Evolutionary conservation across 331 rosid species (phyloP), one percentile per base, ranked within the genome.

Genomic region (Prunus yedoensis): DNA sequence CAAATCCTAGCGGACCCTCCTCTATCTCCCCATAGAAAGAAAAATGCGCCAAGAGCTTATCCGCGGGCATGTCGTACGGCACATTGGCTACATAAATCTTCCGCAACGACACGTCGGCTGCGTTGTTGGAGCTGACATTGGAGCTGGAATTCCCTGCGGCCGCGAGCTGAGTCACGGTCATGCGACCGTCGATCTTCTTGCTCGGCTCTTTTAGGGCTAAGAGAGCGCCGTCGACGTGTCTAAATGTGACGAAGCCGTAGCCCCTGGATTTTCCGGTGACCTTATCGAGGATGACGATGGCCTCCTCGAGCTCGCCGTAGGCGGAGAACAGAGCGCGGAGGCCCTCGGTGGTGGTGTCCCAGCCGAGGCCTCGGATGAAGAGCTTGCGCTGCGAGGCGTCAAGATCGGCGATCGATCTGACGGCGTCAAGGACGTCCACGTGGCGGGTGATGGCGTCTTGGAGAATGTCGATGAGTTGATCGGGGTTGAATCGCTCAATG

Each of bases 1-100:
- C 98, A 25, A 94, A 94, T 58, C 98, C 98, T 68, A 94, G 74
- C 2, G 98, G 98, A 1, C 98, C 98, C 68, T 94, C 98, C 74
- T 94, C 98, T 21, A 94, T 90, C 79, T 88, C 97, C 0, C 98
- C 98, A 6, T 94, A 94, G 53, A 79, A 16, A 0, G 89, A 78
- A 60, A 94, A 94, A 54, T 94, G 97, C 0, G 91, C 89, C 3
- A 94, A 75, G 8, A 94, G 80, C 77, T 91, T 94, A 46, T 94
- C 98, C 0, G 93, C 87, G 0, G 94, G 78, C 46, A 94, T 90
- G 45, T 94, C 97, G 11, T 90, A 82, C 8, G 98, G 94, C 28
- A 94, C 98, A 28, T 94, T 92, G 0, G 93, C 93, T 0, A 94
- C 98, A 10, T 94, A 94, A 11, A 94, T 94, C 86, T 94, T 94